Evolutionary conservation across 2,329 filamentous ascomycete genomes (phyloP), one percentile per base, ranked within the genome.

Genomic region (Paradendryphiella salina): DNA sequence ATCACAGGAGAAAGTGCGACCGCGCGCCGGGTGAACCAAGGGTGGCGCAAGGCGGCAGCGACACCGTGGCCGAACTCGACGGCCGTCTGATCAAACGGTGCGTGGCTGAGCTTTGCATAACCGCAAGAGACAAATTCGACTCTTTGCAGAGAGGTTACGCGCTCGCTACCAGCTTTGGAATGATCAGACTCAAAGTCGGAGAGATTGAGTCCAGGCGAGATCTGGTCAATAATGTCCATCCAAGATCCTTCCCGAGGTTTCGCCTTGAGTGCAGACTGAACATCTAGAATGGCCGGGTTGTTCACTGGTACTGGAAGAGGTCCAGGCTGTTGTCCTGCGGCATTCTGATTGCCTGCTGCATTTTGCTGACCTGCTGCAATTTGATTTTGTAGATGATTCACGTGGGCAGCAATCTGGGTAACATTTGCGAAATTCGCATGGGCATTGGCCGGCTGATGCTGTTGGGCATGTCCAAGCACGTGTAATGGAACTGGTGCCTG

Each of bases 91-190:
- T 75, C 72, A 34, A 74, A 67, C 0, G 50, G 3, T 21, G 54
- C 33, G 47, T 61, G 45, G 45, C 56, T 52, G 1, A 86, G 64
- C 5, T 71, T 67, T 28, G 79, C 81, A 60, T 87, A 87, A 42
- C 85, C 85, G 63, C 84, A 87, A 0, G 83, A 86, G 26, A 78
- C 79, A 69, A 87, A 80, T 1, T 77, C 75, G 23, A 86, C 69
- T 11, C 66, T 65, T 46, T 65, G 56, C 1, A 81, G 65, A 17
- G 64, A 65, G 3, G 74, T 75, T 2, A n/a, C 40, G 31, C 58
- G 60, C 15, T 54, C 59, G 32, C 48, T 47, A 18, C 66, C 56
- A 7, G 67, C 63, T 56, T 68, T 64, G 32, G 73, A 73, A 43
- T 67, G 63, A 6, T 63, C 54, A 18, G 73, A 67, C 11, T 74